Percentiles rank a stretch among this genome's conserved stretches.
These are phyloP conservation scores for Paracamarosporium sp. DNA, from an alignment of 2,329 filamentous ascomycete genomes.

Conservation along the genomic window DNA sequence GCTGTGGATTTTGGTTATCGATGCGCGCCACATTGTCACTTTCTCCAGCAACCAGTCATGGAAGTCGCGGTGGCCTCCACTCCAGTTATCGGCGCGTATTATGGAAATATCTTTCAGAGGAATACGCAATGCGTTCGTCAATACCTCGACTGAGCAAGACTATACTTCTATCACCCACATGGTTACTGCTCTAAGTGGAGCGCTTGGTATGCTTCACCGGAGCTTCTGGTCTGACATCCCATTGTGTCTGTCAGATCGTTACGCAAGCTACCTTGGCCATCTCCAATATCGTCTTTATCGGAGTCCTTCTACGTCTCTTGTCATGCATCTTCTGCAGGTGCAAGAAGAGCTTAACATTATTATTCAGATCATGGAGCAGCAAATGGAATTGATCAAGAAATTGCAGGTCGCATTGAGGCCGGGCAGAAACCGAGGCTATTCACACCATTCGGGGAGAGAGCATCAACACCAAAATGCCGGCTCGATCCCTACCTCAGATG, in stretches of 20 bases:
- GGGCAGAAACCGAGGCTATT: constrained; percentile 7
- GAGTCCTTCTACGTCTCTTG: constrained; percentile 50
- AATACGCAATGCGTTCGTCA: constrained; percentile 48
- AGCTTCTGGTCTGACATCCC: constrained; percentile 53
- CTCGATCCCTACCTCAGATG: constrained; percentile 27
- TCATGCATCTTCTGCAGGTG: constrained; percentile 53
- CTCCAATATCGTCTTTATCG: constrained; percentile 52
- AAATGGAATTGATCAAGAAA: constrained; percentile 46
- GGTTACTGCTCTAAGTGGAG: constrained; percentile 47
- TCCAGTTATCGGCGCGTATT: constrained; percentile 49
- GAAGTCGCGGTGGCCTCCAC: constrained; percentile 52
- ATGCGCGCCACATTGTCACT: constrained; percentile 50
- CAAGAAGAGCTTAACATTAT: constrained; percentile 55
- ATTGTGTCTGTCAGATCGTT: constrained; percentile 50
- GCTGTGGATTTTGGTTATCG: constrained; percentile 51
- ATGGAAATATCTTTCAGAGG: constrained; percentile 51
- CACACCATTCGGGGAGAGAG: constrained; percentile 16
- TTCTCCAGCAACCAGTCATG: constrained; percentile 53
- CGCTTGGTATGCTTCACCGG: constrained; percentile 52
- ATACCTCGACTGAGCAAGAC: constrained; percentile 38
- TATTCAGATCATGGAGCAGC: constrained; percentile 52
- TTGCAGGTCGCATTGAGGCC: constrained; percentile 29
- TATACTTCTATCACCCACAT: constrained; percentile 49
- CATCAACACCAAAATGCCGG: constrained; percentile 15
- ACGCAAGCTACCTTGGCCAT: constrained; percentile 51